These are phyloP conservation scores for Pichia sp. DNA, from an alignment of 1,139 yeast genomes.

Conservation along the genomic window DNA sequence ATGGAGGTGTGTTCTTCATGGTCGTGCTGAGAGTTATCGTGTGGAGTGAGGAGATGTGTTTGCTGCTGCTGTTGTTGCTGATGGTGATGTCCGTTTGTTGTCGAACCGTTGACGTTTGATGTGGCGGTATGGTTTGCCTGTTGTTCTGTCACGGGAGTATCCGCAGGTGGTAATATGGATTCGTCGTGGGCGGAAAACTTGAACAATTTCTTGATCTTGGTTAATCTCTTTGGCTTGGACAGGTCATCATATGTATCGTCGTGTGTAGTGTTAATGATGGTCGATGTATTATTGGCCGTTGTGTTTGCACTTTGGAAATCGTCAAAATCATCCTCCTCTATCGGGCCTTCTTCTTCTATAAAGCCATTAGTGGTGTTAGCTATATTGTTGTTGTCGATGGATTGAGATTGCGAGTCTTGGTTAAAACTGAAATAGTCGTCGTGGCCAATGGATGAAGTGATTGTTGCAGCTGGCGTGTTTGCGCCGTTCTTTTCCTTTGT, in stretches of 20 bases:
- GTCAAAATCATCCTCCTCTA: too few relatives aligned
- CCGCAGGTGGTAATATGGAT: background rate
- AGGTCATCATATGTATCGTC: constrained; percentile 20
- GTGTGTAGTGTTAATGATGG: background rate
- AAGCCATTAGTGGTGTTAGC: background rate
- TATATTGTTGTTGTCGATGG: background rate
- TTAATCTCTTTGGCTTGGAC: constrained; percentile 22
- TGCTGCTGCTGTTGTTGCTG: background rate
- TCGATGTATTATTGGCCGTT: constrained; percentile 7
- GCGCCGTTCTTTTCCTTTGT: constrained; percentile 12
- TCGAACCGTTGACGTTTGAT: background rate
- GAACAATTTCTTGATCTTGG: constrained; percentile 31
- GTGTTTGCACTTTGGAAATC: too few relatives aligned
- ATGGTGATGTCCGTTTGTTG: background rate
- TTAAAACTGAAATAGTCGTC: constrained; percentile 6
- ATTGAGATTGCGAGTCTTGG: background rate
- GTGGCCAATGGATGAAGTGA: background rate
- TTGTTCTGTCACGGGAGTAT: background rate
- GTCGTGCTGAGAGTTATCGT: background rate
- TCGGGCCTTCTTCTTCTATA: background rate
- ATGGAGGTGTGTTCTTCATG: constrained; percentile 22
- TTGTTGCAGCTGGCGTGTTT: constrained; percentile 10
- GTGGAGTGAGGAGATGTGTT: background rate
- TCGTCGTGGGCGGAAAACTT: constrained; percentile 26
- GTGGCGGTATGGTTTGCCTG: background rate